phyloP scores from a whole-genome alignment of 2,329 filamentous ascomycete genomes.

The Scedosporium aurantiacum region DNA sequence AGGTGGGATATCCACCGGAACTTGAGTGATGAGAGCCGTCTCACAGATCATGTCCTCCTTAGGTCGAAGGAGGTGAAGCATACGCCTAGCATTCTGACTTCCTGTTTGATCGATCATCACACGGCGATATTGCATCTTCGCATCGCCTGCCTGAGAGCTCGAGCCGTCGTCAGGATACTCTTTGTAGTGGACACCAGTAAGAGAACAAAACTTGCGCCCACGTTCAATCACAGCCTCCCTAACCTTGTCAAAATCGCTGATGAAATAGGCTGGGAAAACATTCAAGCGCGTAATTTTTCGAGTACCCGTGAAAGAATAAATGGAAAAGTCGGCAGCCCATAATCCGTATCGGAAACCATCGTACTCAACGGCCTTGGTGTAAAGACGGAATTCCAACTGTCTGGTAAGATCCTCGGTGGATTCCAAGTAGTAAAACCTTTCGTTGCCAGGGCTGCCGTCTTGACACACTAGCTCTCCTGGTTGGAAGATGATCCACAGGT shows the following conservation, averaged over 20 bases:
- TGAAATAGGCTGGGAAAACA: constrained; percentile 32
- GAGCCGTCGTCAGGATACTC: constrained; percentile 28
- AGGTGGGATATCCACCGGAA: neutral
- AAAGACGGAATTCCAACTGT: constrained; percentile 27
- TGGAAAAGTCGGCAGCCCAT: constrained; percentile 20
- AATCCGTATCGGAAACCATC: constrained; percentile 36
- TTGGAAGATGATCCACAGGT: constrained; percentile 43
- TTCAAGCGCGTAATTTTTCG: constrained; percentile 30
- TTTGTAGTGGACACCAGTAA: constrained; percentile 37
- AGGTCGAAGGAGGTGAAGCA: neutral
- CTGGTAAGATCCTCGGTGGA: constrained; percentile 21
- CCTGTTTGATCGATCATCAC: constrained; percentile 16
- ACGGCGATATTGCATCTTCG: constrained; percentile 17
- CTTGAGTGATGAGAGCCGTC: neutral
- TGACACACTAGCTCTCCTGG: constrained; percentile 30
- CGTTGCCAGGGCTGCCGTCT: constrained; percentile 27
- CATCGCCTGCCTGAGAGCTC: constrained; percentile 14
- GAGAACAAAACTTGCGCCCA: constrained; percentile 31
- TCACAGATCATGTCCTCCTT: neutral
- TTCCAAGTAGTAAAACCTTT: constrained; percentile 24
- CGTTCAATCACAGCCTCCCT: constrained; percentile 23
- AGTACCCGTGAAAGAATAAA: constrained; percentile 31
- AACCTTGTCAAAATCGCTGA: constrained; percentile 26
- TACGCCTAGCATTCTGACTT: neutral
- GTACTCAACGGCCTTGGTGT: constrained; percentile 33